phyloP scores from a whole-genome alignment of 805 yeast species.

The Brettanomyces naardenensis region DNA sequence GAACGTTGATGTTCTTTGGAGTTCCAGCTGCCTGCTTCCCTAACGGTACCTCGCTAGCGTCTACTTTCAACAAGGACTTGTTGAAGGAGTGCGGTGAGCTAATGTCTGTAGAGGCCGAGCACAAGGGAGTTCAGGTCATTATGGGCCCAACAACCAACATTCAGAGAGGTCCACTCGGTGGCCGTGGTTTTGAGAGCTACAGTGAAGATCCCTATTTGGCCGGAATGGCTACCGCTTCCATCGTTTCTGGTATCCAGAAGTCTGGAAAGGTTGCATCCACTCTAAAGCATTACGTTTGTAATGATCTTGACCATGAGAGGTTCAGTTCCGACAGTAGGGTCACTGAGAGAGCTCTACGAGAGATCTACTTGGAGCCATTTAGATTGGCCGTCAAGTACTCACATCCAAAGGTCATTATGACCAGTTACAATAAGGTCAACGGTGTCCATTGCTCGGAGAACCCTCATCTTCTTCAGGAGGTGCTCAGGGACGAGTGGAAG shows the following conservation, averaged over 20 bases:
- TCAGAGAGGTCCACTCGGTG: slow-evolving; percentile 38
- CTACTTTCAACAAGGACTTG: slow-evolving; percentile 35
- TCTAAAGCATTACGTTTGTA: slow-evolving; percentile 55
- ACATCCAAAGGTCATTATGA: slow-evolving; percentile 50
- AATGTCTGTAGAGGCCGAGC: slow-evolving; percentile 36
- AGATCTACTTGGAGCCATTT: slow-evolving; percentile 56
- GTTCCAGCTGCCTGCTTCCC: slow-evolving; percentile 38
- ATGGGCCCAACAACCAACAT: slow-evolving; percentile 32
- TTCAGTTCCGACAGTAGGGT: slow-evolving; percentile 39
- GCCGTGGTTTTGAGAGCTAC: slow-evolving; percentile 35
- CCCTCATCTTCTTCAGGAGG: slow-evolving; percentile 32
- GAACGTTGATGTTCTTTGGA: slow-evolving; percentile 32
- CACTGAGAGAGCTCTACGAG: slow-evolving; percentile 56
- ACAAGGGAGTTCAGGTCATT: slow-evolving; percentile 34
- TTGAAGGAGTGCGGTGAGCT: slow-evolving; percentile 31
- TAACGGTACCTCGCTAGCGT: slow-evolving; percentile 38
- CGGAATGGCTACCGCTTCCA: slow-evolving; percentile 38
- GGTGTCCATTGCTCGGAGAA: slow-evolving; percentile 50
- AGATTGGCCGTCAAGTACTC: slow-evolving; percentile 48
- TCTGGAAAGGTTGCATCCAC: slow-evolving; percentile 41
- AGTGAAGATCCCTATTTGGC: slow-evolving; percentile 36
- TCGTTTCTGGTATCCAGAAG: slow-evolving; percentile 48
- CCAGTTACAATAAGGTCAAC: slow-evolving; percentile 55
- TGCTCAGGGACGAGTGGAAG: slow-evolving; percentile 49
- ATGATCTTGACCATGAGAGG: slow-evolving; percentile 54